phyloP scores from a whole-genome alignment of 1,284 basidiomycete species.

The Boletus albobrunnescens region DNA sequence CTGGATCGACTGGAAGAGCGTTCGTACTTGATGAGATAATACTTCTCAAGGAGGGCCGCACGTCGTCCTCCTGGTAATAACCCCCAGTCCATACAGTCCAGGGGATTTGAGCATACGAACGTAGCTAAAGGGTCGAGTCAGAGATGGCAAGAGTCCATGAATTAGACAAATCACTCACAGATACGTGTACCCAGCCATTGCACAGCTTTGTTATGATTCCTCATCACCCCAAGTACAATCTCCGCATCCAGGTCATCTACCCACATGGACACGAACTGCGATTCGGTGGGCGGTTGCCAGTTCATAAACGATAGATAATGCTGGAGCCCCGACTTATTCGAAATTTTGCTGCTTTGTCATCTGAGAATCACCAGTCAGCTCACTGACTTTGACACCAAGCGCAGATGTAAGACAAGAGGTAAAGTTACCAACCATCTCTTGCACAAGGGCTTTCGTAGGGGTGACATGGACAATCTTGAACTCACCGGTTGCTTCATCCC shows the following conservation, averaged over 20 bases:
- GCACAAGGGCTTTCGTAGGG: slow-evolving; percentile 98
- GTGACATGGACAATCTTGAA: slow-evolving; percentile 99
- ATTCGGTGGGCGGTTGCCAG: slow-evolving; percentile 95
- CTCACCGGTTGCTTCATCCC: slow-evolving; percentile 77
- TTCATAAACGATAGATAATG: slow-evolving; percentile 94
- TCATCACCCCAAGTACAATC: slow-evolving; percentile 92
- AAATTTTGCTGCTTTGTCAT: slow-evolving; percentile 99
- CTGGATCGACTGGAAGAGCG: slow-evolving; percentile 81
- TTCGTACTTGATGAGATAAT: slow-evolving; percentile 92
- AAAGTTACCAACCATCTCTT: slow-evolving; percentile 97
- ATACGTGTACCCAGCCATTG: slow-evolving; percentile 98
- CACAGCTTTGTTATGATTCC: slow-evolving; percentile 95
- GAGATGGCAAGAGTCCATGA: slow-evolving; percentile 4
- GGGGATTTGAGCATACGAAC: slow-evolving; percentile 96
- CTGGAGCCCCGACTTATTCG: slow-evolving; percentile 94
- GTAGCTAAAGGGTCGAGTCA: slow-evolving; percentile 50
- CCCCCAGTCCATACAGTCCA: slow-evolving; percentile 83
- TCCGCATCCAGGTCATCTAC: slow-evolving; percentile 98
- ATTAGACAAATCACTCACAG: slow-evolving; percentile 53
- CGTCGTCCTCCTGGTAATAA: slow-evolving; percentile 88
- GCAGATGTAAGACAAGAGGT: slow-evolving; percentile 67
- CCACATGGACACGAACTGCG: slow-evolving; percentile 88
- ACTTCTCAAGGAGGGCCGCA: slow-evolving; percentile 91
- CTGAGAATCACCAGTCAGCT: slow-evolving; percentile 96
- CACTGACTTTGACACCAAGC: slow-evolving; percentile 87